A percentile compares a stretch with the other conserved stretches of the same genome.
phyloP scores from a whole-genome alignment of 305 asterid genomes.

The Caryopteris hybrid region DNA sequence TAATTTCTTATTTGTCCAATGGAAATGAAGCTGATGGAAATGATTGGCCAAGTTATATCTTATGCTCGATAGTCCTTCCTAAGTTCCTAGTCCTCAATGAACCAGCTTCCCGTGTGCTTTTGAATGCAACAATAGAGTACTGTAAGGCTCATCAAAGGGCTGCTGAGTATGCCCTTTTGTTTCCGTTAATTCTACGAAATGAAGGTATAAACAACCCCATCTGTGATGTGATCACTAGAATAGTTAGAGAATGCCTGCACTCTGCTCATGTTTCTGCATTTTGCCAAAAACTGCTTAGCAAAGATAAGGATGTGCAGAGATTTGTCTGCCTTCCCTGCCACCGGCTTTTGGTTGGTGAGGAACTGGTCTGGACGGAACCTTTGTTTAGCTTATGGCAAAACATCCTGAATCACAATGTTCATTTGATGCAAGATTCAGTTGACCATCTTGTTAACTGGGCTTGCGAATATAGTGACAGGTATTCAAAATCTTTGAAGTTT shows the following conservation, averaged over 20 bases:
- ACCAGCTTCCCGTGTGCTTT: conserved; percentile 50
- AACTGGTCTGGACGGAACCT: conserved; percentile 60
- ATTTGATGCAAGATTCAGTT: conserved; percentile 35
- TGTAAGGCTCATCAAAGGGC: conserved; percentile 65
- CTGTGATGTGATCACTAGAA: conserved; percentile 52
- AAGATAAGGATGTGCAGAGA: conserved; percentile 27
- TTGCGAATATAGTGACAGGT: conserved; percentile 34
- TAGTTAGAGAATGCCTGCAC: conserved; percentile 61
- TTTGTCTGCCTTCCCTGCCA: conserved; percentile 62
- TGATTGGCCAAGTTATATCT: conserved; percentile 52
- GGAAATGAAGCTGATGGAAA: conserved; percentile 36
- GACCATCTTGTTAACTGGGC: conserved; percentile 48
- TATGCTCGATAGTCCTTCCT: conserved; percentile 67
- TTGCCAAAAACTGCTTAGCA: conserved; percentile 48
- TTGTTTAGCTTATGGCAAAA: conserved; percentile 56
- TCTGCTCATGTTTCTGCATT: conserved; percentile 63
- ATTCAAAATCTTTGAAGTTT: conserved; percentile 60
- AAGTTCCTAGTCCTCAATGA: conserved; percentile 45
- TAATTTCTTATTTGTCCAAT: conserved; percentile 38
- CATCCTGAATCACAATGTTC: conserved; percentile 53
- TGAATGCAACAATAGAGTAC: conserved; percentile 42
- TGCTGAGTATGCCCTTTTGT: conserved; percentile 58
- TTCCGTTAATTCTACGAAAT: conserved; percentile 44
- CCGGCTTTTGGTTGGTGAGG: conserved; percentile 34
- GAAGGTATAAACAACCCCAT: conserved; percentile 53